Evolutionary conservation across 768 basidiomycete species (phyloP), one percentile per base, ranked within the genome.

Genomic region (Filobasidium wieringae): DNA sequence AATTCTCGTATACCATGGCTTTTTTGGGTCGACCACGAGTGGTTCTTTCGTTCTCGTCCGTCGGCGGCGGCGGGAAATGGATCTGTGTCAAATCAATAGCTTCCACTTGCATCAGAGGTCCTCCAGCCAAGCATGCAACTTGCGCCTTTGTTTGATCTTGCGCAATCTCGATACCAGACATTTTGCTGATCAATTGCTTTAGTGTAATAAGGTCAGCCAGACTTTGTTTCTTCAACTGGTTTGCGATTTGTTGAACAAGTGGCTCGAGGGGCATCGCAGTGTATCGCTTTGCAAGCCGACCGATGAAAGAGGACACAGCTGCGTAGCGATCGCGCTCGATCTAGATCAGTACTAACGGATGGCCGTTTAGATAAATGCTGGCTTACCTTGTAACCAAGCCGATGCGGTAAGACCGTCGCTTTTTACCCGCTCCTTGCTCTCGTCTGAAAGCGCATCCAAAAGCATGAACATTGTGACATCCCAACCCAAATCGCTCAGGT

Each of bases 251-350:
- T 72, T 83, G 86, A 56, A 99, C 74, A 51, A 97, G 78, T 0
- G 88, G 85, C 0, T 84, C 83, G 51, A 91, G 77, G 69, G 90
- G 87, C 55, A 88, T 84, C 60, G 80, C 80, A 7, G 58, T 53
- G 74, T 90, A 92, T 49, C 88, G 81, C 47, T 87, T 72, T 77
- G 88, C 95, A 41, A 97, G 79, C 80, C 88, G 86, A 39, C 90
- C 91, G 1, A 86, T 88, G 71, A 97, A 97, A 2, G 87, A 85
- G 0, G 95, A 86, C 29, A 97, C 81, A 72, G 87, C 92, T 92
- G 53, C 15, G n/a, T 40, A 36, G 7, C 64, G 65, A 22, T 67
- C 63, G 53, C 49, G 32, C 66, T 66, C 52, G 66, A 26, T 33
- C 62, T 45, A n/a, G 62, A 52, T n/a, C 55, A 51, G 15, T 4